Percentiles rank a stretch among this genome's conserved stretches.
phyloP scores from a whole-genome alignment of 345 rosid species.

The Angophora floribunda region DNA sequence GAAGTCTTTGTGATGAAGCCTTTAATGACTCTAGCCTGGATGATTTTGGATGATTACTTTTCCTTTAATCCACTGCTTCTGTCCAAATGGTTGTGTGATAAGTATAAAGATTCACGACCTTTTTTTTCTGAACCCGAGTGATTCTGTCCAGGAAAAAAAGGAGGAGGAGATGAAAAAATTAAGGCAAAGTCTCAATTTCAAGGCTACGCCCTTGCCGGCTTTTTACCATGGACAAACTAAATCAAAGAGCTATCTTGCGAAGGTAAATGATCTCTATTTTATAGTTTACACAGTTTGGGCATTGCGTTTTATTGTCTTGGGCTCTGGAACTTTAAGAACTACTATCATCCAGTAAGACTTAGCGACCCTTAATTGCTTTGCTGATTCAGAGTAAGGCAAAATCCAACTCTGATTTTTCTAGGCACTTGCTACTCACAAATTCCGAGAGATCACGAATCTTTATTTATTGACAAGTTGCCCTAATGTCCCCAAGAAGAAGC shows the following conservation, averaged over 20 bases:
- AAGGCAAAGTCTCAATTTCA: conserved; percentile 31
- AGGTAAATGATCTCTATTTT: conserved; percentile 17
- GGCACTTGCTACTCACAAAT: background rate
- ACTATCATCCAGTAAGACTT: background rate
- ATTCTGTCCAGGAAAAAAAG: conserved; percentile 25
- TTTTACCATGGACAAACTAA: conserved; percentile 20
- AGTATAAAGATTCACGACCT: background rate
- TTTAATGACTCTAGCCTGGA: background rate
- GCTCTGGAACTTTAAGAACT: background rate
- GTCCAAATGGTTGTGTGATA: background rate
- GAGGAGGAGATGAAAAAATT: conserved; percentile 23
- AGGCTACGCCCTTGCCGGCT: conserved; percentile 27
- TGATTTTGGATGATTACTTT: background rate
- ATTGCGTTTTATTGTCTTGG: background rate
- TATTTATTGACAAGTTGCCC: background rate
- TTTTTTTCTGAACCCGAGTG: background rate
- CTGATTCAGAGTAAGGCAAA: background rate
- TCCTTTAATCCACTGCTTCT: background rate
- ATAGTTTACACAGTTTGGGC: background rate
- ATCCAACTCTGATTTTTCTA: background rate
- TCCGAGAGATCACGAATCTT: background rate
- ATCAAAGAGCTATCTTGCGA: conserved; percentile 13
- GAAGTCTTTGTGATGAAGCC: background rate
- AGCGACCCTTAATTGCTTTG: background rate
- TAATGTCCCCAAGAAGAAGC: background rate